Percentiles rank a stretch among this genome's conserved stretches.
Conservation (phyloP, 2,329 filamentous ascomycete genomes). For the Colletotrichum ledebouriae region DNA sequence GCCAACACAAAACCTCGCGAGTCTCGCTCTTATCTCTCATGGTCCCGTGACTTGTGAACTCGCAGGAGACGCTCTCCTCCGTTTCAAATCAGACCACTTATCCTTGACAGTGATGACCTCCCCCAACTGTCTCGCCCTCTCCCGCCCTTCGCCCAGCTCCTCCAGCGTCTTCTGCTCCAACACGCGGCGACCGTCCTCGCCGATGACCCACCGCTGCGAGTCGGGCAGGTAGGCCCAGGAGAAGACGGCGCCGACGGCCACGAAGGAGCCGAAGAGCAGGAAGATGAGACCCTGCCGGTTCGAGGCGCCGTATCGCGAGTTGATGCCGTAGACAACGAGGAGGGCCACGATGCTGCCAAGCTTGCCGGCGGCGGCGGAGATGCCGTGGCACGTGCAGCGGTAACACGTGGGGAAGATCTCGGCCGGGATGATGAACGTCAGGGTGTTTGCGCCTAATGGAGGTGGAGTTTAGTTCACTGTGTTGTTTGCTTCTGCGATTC, state of each 20-base stretch:
- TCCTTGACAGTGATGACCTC: conserved; percentile 60
- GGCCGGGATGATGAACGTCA: conserved; percentile 74
- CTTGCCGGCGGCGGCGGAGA: conserved; percentile 72
- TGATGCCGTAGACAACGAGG: conserved; percentile 64
- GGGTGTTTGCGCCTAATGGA: conserved; percentile 66
- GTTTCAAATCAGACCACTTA: conserved; percentile 57
- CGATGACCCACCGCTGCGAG: conserved; percentile 56
- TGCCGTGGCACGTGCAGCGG: conserved; percentile 72
- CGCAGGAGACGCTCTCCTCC: conserved; percentile 46
- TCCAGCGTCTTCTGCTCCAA: conserved; percentile 64
- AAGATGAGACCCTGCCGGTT: conserved; percentile 64
- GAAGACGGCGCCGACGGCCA: conserved; percentile 62
- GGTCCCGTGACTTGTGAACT: conserved; percentile 18
- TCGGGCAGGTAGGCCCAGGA: conserved; percentile 67
- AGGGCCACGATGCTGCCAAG: conserved; percentile 68
- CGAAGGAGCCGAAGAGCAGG: conserved; percentile 64
- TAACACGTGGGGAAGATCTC: conserved; percentile 76
- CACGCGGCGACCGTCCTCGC: conserved; percentile 51
- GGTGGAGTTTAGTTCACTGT: no score
- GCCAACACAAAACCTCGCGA: no score
- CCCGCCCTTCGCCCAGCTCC: conserved; percentile 63
- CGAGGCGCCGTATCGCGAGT: conserved; percentile 56
- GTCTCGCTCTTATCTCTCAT: conserved; percentile 1
- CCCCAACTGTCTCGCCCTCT: conserved; percentile 58
- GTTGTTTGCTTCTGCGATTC: no score